These are phyloP conservation scores for Cladosporium sp. DNA, from an alignment of 2,329 filamentous ascomycete genomes.

Conservation along the genomic window DNA sequence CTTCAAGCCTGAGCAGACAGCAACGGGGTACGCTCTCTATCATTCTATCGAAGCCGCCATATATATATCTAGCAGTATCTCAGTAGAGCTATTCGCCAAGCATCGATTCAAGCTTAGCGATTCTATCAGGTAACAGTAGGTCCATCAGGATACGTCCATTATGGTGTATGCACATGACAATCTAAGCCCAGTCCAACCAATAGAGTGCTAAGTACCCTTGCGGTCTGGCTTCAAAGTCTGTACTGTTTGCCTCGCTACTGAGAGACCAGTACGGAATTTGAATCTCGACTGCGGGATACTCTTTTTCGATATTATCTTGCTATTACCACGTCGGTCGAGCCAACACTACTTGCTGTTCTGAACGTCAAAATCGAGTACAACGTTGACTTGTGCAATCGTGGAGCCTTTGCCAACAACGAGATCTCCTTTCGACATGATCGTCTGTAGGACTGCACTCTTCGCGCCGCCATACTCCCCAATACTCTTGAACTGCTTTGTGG, in stretches of 20 bases:
- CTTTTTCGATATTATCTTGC: background rate
- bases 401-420: background rate
- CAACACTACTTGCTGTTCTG: background rate
- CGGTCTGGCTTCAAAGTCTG: too few species aligned
- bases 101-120: too few species aligned
- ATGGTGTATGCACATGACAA: background rate
- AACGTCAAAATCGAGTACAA: background rate
- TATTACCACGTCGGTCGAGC: background rate
- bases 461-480: background rate
- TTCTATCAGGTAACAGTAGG: too few species aligned
- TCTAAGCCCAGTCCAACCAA: background rate
- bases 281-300: too few species aligned
- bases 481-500: background rate
- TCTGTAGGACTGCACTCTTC: background rate
- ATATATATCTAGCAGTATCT: too few species aligned
- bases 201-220: too few species aligned
- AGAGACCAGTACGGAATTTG: too few species aligned
- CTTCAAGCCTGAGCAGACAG: background rate
- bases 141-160: background rate
- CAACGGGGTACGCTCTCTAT: background rate
- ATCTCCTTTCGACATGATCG: constrained; percentile 3
- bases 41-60: too few species aligned
- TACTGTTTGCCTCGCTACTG: too few species aligned
- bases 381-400: background rate
- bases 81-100: too few species aligned